Conservation (phyloP, 371 early-diverging fungal species). For the Mucor sp. region DNA sequence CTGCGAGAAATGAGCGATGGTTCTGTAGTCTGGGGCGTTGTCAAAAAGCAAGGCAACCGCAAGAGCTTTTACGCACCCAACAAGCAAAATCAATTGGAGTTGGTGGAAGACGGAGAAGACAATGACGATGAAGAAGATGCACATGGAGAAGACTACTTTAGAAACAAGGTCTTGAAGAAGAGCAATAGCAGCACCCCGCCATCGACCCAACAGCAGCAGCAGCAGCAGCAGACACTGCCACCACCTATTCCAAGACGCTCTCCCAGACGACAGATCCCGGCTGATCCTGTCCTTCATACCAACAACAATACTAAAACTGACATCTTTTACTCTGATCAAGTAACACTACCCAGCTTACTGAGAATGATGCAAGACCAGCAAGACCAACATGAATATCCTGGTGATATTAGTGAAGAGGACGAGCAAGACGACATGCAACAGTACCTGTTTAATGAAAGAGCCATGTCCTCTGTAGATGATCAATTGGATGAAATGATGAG, state of each 20-base stretch:
- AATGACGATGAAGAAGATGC: constrained; percentile 4
- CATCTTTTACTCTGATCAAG: constrained; percentile 43
- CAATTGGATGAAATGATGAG: constrained; percentile 44
- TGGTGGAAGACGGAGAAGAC: constrained; percentile 16
- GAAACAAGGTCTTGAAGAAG: not conserved
- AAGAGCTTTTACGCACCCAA: constrained; percentile 33
- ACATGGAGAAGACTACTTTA: not conserved
- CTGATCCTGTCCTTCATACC: not conserved
- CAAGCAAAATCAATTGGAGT: constrained; percentile 3
- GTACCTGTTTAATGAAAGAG: constrained; percentile 2
- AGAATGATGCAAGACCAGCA: constrained; percentile 33
- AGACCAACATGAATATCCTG: constrained; percentile 6
- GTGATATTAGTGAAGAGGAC: constrained; percentile 11
- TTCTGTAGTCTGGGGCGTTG: constrained; percentile 47
- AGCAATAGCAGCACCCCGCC: not conserved
- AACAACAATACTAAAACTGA: constrained; percentile 26
- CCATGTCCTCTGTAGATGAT: constrained; percentile 33
- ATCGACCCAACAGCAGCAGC: not conserved
- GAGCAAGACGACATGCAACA: not conserved
- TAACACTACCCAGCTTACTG: constrained; percentile 37
- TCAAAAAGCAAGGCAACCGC: constrained; percentile 35
- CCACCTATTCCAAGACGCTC: constrained; percentile 49
- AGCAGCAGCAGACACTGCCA: constrained; percentile 6
- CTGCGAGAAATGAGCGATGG: constrained; percentile 55
- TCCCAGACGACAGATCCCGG: constrained; percentile 28